Evolutionary conservation across 306 rosid genomes (phyloP), one percentile per base, ranked within the genome.

Genomic region (Gynostemma pentaphyllum): DNA sequence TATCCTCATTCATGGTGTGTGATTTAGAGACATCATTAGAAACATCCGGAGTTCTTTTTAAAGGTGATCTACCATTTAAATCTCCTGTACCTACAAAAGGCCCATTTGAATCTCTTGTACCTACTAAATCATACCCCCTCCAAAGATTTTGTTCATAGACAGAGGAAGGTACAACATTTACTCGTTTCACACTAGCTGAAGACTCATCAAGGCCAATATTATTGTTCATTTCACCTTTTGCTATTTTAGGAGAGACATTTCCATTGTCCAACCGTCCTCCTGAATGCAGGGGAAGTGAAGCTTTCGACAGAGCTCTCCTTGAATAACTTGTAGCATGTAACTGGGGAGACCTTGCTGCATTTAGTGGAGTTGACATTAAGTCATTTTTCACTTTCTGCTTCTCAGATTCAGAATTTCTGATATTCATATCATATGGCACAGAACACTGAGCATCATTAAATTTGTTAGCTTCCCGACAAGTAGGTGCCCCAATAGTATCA

Each of bases 61-160:
- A 75, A 49, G 90, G 83, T 63, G 75, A 77, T 64, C 70, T 36
- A 72, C 56, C 79, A 77, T 24, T 63, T 51, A n/a, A n/a, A n/a
- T n/a, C n/a, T n/a, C n/a, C n/a, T n/a, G n/a, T n/a, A n/a, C n/a
- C n/a, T n/a, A n/a, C n/a, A n/a, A n/a, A n/a, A n/a, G n/a, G n/a
- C n/a, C n/a, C n/a, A n/a, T n/a, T n/a, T n/a, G 71, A 57, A 36
- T 72, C 73, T 36, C 36, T 75, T 72, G 59, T 78, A 47, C 65
- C n/a, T 23, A 41, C 63, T 75, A 59, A 52, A 65, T 73, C 72
- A 48, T 10, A 64, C 45, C 37, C 77, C 51, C 67, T 75, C 55
- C 54, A 34, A 47, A 74, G 76, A 67, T 32, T 75, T 61, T 73
- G 80, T 24, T 66, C 75, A 62, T 52, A 45, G 62, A 73, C 57